Conservation (phyloP, 2,329 filamentous ascomycete species). For the Penicillium sp. region DNA sequence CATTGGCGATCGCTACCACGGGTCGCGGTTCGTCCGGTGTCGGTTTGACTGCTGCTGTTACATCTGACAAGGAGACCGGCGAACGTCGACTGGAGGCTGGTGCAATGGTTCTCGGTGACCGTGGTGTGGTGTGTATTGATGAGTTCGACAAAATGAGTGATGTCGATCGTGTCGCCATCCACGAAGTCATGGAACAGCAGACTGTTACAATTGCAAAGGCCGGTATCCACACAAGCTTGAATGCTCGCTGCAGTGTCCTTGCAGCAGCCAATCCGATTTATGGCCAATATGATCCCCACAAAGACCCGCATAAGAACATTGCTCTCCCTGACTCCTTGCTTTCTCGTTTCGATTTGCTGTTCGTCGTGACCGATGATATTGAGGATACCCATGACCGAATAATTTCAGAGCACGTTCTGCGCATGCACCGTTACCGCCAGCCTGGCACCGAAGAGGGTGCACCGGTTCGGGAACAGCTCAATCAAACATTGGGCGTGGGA, state of each 20-base stretch:
- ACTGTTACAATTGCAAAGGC: conserved; percentile 99
- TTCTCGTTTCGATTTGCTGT: conserved; percentile 96
- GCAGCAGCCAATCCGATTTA: conserved; percentile 97
- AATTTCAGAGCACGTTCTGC: conserved; percentile 92
- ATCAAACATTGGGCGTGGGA: conserved; percentile 83
- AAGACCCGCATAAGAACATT: conserved; percentile 98
- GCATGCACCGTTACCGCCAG: conserved; percentile 94
- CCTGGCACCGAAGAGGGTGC: conserved; percentile 91
- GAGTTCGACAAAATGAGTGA: conserved; percentile 99
- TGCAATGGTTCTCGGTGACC: conserved; percentile 97
- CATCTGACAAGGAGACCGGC: conserved; percentile 94
- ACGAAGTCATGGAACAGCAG: conserved; percentile 99
- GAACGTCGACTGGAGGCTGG: conserved; percentile 92
- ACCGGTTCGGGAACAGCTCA: conserved; percentile 82
- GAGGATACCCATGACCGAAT: conserved; percentile 88
- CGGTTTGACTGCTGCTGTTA: conserved; percentile 94
- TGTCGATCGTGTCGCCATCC: conserved; percentile 93
- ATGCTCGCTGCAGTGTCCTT: conserved; percentile 93
- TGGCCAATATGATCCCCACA: conserved; percentile 97
- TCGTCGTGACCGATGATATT: conserved; percentile 97
- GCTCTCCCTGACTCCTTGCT: conserved; percentile 92
- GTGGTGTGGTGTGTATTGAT: conserved; percentile 97
- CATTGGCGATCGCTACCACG: conserved; percentile 93
- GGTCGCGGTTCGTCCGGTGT: conserved; percentile 96
- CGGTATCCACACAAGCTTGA: conserved; percentile 94